Evolutionary conservation across 2,329 filamentous ascomycete species (phyloP), one percentile per base, ranked within the genome.

Genomic region (Fusarium goolgardi): DNA sequence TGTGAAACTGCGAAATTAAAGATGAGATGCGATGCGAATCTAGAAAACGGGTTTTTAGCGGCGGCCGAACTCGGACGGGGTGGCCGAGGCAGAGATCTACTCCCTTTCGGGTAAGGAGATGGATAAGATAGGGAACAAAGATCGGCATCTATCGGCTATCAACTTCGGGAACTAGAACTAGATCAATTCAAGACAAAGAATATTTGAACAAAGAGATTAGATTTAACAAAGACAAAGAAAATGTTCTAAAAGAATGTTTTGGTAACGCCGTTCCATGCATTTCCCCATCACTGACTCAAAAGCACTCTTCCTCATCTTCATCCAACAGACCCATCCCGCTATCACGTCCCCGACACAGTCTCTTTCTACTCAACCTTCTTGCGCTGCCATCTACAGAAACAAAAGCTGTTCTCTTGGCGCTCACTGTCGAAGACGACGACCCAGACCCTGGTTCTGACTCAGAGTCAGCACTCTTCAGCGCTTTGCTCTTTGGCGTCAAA

Each of bases 321-420:
- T 86, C 84, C 73, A 87, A 66, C 25, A 88, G 78, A 0, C 85
- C 85, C 50, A 88, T 71, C 0, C 86, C 86, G 55, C 84, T 87
- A 73, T 88, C 86, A 65, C 83, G 81, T 59, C 81, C 79, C 60
- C 51, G 21, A 18, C 51, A 46, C 5, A 31, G 21, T 54, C 51
- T 41, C 51, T 54, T 54, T 45, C 21, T 54, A 13, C 29, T 47
- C 16, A 4, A 20, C 15, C 23, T 25, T 21, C 18, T 45, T 13
- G 31, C 40, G 15, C 51, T 31, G 20, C 27, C n/a, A 35, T 32
- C 46, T n/a, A 50, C 32, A 27, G 32, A 50, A 16, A 32, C 18
- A 23, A 20, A 34, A 25, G 32, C 35, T 27, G 20, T 6, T 50
- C 32, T 50, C 32, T 50, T 50, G 20, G 7, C 18, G 27, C 16